Base-by-base conservation (phyloP, 208 protist species). In the Phytomonas sp. region DNA sequence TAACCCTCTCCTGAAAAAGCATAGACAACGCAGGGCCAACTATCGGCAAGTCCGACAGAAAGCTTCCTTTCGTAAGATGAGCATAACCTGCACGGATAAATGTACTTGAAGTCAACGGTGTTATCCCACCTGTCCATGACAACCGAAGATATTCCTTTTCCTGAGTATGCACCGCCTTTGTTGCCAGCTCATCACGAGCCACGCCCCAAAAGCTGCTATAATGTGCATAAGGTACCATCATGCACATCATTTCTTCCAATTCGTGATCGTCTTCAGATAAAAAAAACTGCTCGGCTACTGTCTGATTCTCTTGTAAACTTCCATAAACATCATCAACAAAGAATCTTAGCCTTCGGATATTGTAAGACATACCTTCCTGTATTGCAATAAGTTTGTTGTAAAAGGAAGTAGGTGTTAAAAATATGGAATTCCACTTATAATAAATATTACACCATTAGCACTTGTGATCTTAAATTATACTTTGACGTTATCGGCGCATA, bases 181-280 rank as follows among this genome's bases (percentile, higher is more conserved):
- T 79, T 20, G 89, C 89, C 29, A 70, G 69, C 2, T 74, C 62
- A 29, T 87, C 89, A 17, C 89, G 80, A 33, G 82, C 83, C 0
- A 92, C 80, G 37, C 89, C 89, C 89, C 89, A 95, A 62, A 95
- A 93, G 61, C 84, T 89, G 28, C 70, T 66, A 62, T 86, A 92
- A 72, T 90, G 85, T 32, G 79, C 73, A 5, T 75, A 66, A 15
- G 70, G 72, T 15, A 59, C 33, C 80, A 91, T 79, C 4, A 93
- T 69, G 29, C 60, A 68, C 17, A 71, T 31, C 64, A 93, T 76
- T 72, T 95, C 89, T 36, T 65, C 71, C 31, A 75, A 61, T 61
- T 95, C 84, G 32, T 71, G 63, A 68, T 95, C 89, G 74, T 91
- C 85, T 70, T 92, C 87, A 23, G 87, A 84, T 34, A 89, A 75